A percentile compares a stretch with the other conserved stretches of the same genome.
Conservation (phyloP, 148 eudicot genomes). For the Agrostemma githago region DNA sequence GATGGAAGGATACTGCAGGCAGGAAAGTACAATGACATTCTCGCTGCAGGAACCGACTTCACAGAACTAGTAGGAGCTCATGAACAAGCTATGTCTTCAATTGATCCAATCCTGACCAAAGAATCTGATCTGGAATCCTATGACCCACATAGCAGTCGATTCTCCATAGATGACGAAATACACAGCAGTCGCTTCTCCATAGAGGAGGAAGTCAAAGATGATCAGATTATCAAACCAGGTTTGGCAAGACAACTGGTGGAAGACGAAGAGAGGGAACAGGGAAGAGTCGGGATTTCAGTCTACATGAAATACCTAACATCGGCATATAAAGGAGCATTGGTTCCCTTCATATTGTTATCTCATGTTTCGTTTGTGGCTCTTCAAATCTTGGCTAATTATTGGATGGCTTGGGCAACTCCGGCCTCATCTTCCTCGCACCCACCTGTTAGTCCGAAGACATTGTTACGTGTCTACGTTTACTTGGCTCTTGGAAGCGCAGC, state of each 20-base stretch:
- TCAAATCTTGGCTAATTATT: constrained; percentile 43
- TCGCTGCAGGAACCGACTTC: constrained; percentile 13
- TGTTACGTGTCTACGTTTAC: constrained; percentile 33
- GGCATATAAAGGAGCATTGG: constrained; percentile 39
- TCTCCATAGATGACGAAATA: constrained; percentile 10
- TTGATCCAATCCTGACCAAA: constrained; percentile 14
- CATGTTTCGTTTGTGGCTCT: constrained; percentile 35
- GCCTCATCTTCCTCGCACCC: constrained; percentile 28
- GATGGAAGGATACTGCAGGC: constrained; percentile 34
- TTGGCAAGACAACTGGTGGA: constrained; percentile 36
- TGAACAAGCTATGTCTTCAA: constrained; percentile 35
- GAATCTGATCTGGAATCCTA: neutral
- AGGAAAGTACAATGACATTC: constrained; percentile 13
- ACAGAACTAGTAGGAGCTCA: constrained; percentile 11
- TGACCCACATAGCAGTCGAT: neutral
- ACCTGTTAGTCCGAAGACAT: constrained; percentile 18
- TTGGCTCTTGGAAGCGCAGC: constrained; percentile 33
- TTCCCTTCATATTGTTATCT: constrained; percentile 35
- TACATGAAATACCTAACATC: constrained; percentile 45
- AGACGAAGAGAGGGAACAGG: constrained; percentile 45
- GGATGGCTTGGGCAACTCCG: constrained; percentile 52
- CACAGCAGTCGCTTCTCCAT: constrained; percentile 1
- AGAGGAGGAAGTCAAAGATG: constrained; percentile 10
- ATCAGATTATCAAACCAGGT: neutral
- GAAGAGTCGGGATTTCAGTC: constrained; percentile 35